Base-by-base conservation (phyloP, 257 asterid genomes). In the Penstemon eatonii region DNA sequence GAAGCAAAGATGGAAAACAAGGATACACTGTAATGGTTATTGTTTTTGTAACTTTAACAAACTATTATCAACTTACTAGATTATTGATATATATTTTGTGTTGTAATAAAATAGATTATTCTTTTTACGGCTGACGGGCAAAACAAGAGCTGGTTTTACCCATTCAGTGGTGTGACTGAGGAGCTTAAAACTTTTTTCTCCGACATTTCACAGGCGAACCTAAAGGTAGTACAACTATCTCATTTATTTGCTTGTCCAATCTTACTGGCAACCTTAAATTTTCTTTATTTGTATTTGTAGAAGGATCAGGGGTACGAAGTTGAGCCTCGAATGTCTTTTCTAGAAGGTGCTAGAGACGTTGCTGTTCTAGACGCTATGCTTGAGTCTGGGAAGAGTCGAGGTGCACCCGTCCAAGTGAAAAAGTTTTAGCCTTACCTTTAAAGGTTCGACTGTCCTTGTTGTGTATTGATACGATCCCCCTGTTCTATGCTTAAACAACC, bases 301-400 rank as follows among this genome's bases (percentile, higher is more conserved):
- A 78, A 81, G 77, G 83, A 80, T 43, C 55, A 58, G 1, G 41
- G 61, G 52, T 73, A 69, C 10, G 62, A 69, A 72, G 76, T 51
- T 4, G 90, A 86, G 60, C 85, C 77, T 6, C 85, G 89, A 3
- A 63, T 84, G 56, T 86, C 86, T 4, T 82, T 71, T 66, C 36
- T 70, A 2, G 96, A 86, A 79, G 90, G 96, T 63, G 86, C 79
- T 4, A 74, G 89, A 39, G 93, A 88, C 73, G 68, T 88, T 67
- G 90, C 86, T 39, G 84, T 86, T 13, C 57, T 88, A 54, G 87
- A 84, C 8, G 90, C 96, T 15, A 86, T 88, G 87, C 89, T 88
- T 36, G 96, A 82, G 70, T 88, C 92, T 56, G 96, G 96, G 46
- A 76, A 50, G 63, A 78, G 49, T 45, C 83, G 63, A 60, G 92